Evolutionary conservation across 805 yeast genomes (phyloP), one percentile per base, ranked within the genome.

Genomic region (Candida ovalis): DNA sequence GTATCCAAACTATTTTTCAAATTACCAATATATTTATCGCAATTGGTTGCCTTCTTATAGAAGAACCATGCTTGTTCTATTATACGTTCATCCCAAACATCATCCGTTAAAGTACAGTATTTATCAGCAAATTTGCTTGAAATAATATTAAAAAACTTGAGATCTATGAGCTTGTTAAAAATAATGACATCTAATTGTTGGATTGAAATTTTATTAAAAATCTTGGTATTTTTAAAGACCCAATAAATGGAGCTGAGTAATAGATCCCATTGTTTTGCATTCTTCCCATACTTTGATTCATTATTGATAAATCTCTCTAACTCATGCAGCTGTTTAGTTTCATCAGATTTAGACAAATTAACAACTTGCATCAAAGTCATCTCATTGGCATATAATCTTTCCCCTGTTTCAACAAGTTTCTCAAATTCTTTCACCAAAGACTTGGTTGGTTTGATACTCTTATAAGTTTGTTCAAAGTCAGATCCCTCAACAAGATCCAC

Each of bases 211-310:
- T 63, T 58, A 45, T 47, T 53, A 46, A 67, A 67, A 1, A 60
- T 49, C 2, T 46, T 27, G 1, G 69, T 60, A 32, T 58, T 59
- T 27, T 51, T 54, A 28, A 57, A 51, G 12, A 63, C 53, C 54
- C 64, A 56, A 44, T 63, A 64, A 6, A 61, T 53, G 1, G 70
- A 66, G n/a, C 53, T 53, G 17, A 67, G 39, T 4, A 64, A 40
- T 9, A 51, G 33, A 9, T 48, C 39, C 69, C 68, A 66, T 24
- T 57, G 51, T 24, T 53, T 58, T 1, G 50, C 10, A 25, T 45
- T 54, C 10, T 46, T 46, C 4, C 57, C 57, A 33, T 44, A 48
- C 0, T 45, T 30, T 6, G 59, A 44, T 44, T 66, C 69, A 39
- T 54, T 55, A n/a, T 49, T 51, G 13, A 67, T 55, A 42, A 57